Evolutionary conservation across 2,329 filamentous ascomycete genomes (phyloP), one percentile per base, ranked within the genome.

Genomic region (Raffaelea arxii): DNA sequence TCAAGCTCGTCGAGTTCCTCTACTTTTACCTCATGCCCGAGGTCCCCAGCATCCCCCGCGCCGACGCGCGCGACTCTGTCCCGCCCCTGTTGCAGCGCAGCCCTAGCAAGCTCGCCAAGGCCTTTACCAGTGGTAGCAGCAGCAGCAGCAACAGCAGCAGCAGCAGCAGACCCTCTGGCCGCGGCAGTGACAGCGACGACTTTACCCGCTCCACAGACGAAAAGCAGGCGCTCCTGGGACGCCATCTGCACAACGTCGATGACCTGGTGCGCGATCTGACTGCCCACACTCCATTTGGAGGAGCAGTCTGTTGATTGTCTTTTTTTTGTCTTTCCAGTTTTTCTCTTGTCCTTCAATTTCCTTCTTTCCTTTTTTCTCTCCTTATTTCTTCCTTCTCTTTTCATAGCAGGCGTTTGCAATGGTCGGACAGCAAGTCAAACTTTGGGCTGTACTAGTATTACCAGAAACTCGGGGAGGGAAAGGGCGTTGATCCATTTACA

Each of bases 11-110:
- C 55, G 92, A 97, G 65, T 97, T 97, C 61, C 70, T 98, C 44
- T 97, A 97, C 71, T 97, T 97, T 66, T 98, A 97, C 65, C 82
- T 98, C 56, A 95, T 97, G 84, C 90, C 91, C 43, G 92, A 98
- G 67, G 79, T 78, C 1, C 81, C 75, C 39, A 69, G 74, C 19
- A 74, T 75, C 51, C 74, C 77, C 5, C 66, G 66, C 51, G 69
- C 73, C 50, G 52, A 51, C 44, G 46, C 46, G 12, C 47, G 44
- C 25, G 51, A 51, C 43, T 71, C 69, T 2, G 59, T 73, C 9
- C 68, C 74, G 7, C 68, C 65, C 22, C 70, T 81, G 58, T 64
- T 81, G 51, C 79, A 83, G 63, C 74, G 80, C 51, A 84, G 79
- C 58, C 80, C 82, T 1, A 84, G 77, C 63, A 86, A 86, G 65